Base-by-base conservation (phyloP, 257 asterid species). In the Salvia rosmarinus region DNA sequence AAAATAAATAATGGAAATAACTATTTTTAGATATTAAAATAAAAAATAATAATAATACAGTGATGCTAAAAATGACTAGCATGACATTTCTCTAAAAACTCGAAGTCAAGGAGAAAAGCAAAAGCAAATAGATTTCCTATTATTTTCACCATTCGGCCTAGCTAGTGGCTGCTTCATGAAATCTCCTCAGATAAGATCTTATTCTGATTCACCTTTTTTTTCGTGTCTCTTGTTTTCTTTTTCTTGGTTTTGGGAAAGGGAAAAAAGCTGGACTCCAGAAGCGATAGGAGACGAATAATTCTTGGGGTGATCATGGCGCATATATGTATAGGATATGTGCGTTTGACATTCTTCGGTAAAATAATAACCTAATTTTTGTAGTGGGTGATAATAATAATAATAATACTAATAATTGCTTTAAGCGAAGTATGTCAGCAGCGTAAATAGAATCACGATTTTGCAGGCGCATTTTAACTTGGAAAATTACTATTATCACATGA, bases 91-190 rank as follows among this genome's bases (percentile, higher is more conserved):
- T n/a, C n/a, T n/a, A n/a, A n/a, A n/a, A n/a, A n/a, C n/a, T 34
- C 39, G 3, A 34, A 5, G 39, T 34, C 6, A 34, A 5, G 19
- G 19, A 46, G n/a, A 47, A 40, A n/a, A 25, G 8, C 1, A 56
- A 56, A 56, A 68, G 58, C 39, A 55, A 54, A 42, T 58, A 30
- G 12, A 51, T 21, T 21, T 46, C 16, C 23, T 19, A 40, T 63
- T 47, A 37, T 73, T 73, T 73, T 52, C 72, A 64, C 58, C 43
- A 28, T 64, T 64, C 17, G 67, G 59, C 37, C 28, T 51, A 16
- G 71, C 47, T 72, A 72, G 72, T 73, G 77, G 71, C 37, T 51
- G 68, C 35, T 52, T 73, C 72, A 73, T 73, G 59, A 34, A 63
- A 62, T 72, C 70, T 49, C 46, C 64, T 19, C 21, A 25, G 71